Evolutionary conservation across 2,329 filamentous ascomycete genomes (phyloP).

Genomic region (Aspergillus alliaceus): DNA sequence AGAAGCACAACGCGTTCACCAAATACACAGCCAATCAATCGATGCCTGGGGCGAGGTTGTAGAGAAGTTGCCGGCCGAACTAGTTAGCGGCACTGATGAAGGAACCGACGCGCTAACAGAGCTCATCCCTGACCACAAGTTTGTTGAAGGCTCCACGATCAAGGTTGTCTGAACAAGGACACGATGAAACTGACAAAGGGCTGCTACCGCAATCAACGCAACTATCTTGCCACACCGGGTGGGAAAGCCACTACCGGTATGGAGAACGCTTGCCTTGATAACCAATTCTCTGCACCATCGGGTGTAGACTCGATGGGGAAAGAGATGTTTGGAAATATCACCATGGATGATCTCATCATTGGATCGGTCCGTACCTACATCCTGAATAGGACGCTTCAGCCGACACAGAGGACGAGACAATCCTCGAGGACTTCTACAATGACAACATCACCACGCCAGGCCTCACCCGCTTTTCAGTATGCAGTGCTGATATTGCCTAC

Average conservation of each 20-base stretch:
- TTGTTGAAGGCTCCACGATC: no score
- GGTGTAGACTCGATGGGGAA: slow-evolving; percentile 3
- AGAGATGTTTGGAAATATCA: slow-evolving; percentile 5
- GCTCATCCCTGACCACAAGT: no score
- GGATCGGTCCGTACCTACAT: slow-evolving; percentile 4
- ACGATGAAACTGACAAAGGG: not conserved
- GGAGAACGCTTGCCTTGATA: not conserved
- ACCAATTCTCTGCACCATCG: slow-evolving; percentile 2
- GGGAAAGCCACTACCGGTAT: not conserved
- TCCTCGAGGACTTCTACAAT: slow-evolving; percentile 4
- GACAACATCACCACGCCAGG: slow-evolving; percentile 10
- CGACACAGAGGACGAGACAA: not conserved
- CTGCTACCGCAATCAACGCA: slow-evolving; percentile 7
- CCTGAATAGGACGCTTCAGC: not conserved
- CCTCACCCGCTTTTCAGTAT: slow-evolving; percentile 3
- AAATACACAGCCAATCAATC: no score
- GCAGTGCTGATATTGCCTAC: slow-evolving; percentile 4
- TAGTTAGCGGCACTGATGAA: no score
- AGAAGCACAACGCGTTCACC: no score
- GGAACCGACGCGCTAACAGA: no score
- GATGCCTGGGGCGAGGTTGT: no score
- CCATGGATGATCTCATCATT: slow-evolving; percentile 6
- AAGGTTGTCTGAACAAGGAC: slow-evolving; percentile 3
- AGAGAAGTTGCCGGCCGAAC: no score
- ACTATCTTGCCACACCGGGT: slow-evolving; percentile 5